Evolutionary conservation across 2,329 filamentous ascomycete species (phyloP).

Genomic region (Lasiodiplodia theobromae): DNA sequence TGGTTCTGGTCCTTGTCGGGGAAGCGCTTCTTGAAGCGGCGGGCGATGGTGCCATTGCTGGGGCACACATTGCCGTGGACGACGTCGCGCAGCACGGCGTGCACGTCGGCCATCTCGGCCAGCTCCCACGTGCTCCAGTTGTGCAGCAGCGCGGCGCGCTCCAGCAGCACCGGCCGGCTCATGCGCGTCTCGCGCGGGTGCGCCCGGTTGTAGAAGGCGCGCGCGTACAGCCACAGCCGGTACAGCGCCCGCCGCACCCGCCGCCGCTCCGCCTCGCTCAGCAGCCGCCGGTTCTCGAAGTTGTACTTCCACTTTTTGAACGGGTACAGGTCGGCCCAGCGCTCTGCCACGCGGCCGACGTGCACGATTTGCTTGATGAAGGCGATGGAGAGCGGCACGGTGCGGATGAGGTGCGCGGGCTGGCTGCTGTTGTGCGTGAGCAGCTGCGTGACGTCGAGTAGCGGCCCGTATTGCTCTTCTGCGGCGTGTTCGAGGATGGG

Average conservation of each 20-base stretch:
- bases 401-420: conserved; percentile 61
- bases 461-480: conserved; percentile 64
- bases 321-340: conserved; percentile 68
- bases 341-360: conserved; percentile 62
- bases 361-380: conserved; percentile 63
- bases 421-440: conserved; percentile 68
- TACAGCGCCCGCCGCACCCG: conserved; percentile 65
- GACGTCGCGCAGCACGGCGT: conserved; percentile 62
- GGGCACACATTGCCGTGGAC: conserved; percentile 66
- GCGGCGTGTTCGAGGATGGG: conserved; percentile 61
- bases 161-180: conserved; percentile 54
- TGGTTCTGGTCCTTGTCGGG: conserved; percentile 58
- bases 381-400: conserved; percentile 61
- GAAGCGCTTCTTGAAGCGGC: conserved; percentile 64
- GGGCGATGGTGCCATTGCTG: conserved; percentile 65
- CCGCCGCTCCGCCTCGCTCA: conserved; percentile 58
- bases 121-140: conserved; percentile 65
- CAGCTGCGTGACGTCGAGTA: conserved; percentile 65
- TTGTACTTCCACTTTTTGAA: conserved; percentile 68
- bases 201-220: conserved; percentile 63
- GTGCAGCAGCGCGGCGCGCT: conserved; percentile 64
- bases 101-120: conserved; percentile 66
- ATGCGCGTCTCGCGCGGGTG: conserved; percentile 60
- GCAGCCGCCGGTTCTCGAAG: conserved; percentile 61
- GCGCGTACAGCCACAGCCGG: conserved; percentile 66